Evolutionary conservation across 2,329 filamentous ascomycete species (phyloP).

Genomic region (Corniculantispora saksenae): DNA sequence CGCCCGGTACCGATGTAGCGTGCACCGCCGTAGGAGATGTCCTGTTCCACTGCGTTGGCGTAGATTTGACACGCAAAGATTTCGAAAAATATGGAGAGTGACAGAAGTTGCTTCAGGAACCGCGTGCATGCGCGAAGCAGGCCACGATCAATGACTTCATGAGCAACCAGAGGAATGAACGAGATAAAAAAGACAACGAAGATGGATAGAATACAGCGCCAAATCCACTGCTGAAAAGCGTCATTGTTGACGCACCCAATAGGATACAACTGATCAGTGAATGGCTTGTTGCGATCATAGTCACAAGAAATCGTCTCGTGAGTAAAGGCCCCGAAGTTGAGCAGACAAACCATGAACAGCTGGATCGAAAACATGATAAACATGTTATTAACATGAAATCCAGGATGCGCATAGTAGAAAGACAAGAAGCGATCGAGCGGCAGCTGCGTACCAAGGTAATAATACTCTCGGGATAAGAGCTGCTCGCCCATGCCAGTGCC

Average conservation of each 20-base stretch:
- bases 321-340: conserved; percentile 84
- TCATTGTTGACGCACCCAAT: conserved; percentile 87
- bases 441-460: conserved; percentile 95
- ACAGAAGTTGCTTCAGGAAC: conserved; percentile 92
- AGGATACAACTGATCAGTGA: conserved; percentile 83
- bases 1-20: conserved; percentile 98
- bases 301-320: conserved; percentile 86
- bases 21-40: conserved; percentile 93
- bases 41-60: conserved; percentile 90
- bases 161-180: conserved; percentile 88
- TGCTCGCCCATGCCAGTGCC: conserved; percentile 99
- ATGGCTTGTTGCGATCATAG: conserved; percentile 83
- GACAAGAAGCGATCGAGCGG: conserved; percentile 97
- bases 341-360: conserved; percentile 91
- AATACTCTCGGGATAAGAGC: conserved; percentile 98
- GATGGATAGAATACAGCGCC: conserved; percentile 91
- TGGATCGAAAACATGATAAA: conserved; percentile 99
- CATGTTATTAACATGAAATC: conserved; percentile 99
- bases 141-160: conserved; percentile 93
- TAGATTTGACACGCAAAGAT: conserved; percentile 99
- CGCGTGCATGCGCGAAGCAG: conserved; percentile 90
- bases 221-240: conserved; percentile 91
- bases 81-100: conserved; percentile 93
- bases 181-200: conserved; percentile 99
- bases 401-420: conserved; percentile 98